Percentiles rank a stretch among this genome's conserved stretches.
These are phyloP conservation scores for Ascochyta fabae DNA, from an alignment of 2,329 filamentous ascomycete species.

Conservation along the genomic window DNA sequence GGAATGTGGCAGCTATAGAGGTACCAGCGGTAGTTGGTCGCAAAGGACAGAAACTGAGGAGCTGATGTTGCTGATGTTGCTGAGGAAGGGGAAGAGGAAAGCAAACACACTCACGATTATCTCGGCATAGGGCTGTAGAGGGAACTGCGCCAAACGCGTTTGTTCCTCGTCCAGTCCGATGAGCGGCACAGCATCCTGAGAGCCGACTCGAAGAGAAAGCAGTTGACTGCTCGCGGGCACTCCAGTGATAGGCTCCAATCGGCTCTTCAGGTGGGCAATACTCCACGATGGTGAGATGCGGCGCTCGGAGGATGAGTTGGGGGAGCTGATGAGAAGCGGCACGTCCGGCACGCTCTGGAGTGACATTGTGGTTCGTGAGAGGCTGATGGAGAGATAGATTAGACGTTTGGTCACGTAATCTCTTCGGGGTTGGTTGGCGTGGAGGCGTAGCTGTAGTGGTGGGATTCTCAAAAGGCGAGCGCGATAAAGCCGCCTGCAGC, in stretches of 20 bases:
- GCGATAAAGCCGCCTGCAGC: conserved; percentile 11
- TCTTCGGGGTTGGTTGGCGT: conserved; percentile 10
- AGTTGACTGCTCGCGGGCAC: conserved; percentile 81
- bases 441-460: conserved; percentile 16
- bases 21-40: conserved; percentile 24
- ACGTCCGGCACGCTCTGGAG: conserved; percentile 69
- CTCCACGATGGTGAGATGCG: conserved; percentile 93
- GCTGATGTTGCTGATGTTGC: conserved; percentile 26
- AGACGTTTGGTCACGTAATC: conserved; percentile 19
- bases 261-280: conserved; percentile 80
- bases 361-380: conserved; percentile 33
- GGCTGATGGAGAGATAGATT: conserved; percentile 12
- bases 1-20: conserved; percentile 41
- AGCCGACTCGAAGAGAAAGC: conserved; percentile 72
- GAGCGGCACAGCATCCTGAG: conserved; percentile 68
- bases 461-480: conserved; percentile 6
- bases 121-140: conserved; percentile 76
- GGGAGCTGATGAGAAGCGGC: conserved; percentile 75
- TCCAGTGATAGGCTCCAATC: conserved; percentile 91
- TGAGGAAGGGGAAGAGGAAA: conserved; percentile 14
- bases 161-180: conserved; percentile 76
- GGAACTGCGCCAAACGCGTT: conserved; percentile 68
- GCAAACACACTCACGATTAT: conserved; percentile 70
- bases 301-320: conserved; percentile 82
- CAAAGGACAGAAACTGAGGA: conserved; percentile 25